Conservation (phyloP, 495 filamentous ascomycete species). For the Aspergillus panamensis region DNA sequence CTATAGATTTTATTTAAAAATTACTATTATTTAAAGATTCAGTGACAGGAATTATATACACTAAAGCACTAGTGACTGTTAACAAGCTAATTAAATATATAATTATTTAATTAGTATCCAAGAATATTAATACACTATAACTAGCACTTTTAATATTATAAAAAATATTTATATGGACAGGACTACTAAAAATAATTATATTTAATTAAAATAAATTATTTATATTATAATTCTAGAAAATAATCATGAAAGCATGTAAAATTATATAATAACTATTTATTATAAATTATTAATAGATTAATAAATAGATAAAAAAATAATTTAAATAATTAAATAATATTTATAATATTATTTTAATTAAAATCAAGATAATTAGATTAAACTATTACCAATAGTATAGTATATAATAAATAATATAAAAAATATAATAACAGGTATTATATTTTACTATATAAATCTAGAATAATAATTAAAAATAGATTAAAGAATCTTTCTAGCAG, state of each 20-base stretch:
- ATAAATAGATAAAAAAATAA: too few relatives aligned
- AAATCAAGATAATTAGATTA: too few relatives aligned
- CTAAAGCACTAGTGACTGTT: conserved; percentile 1
- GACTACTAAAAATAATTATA: not conserved
- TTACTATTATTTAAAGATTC: too few relatives aligned
- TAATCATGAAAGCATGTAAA: not conserved
- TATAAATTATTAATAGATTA: not conserved
- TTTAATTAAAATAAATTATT: not conserved
- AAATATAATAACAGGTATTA: too few relatives aligned
- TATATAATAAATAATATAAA: too few relatives aligned
- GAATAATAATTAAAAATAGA: too few relatives aligned
- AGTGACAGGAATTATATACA: too few relatives aligned
- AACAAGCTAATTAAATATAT: conserved; percentile 1
- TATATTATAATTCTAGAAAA: conserved; percentile 1
- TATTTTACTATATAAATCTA: too few relatives aligned
- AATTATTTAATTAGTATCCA: not conserved
- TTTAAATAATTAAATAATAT: too few relatives aligned
- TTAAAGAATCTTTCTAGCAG: too few relatives aligned
- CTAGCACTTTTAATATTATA: conserved; percentile 2
- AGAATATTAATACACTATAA: not conserved
- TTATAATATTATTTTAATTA: too few relatives aligned
- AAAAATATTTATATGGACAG: not conserved
- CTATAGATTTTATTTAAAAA: conserved; percentile 3
- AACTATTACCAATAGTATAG: too few relatives aligned
- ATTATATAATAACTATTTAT: not conserved